Conservation (phyloP, 208 protist genomes). For the Vickermania spadyakhi region DNA sequence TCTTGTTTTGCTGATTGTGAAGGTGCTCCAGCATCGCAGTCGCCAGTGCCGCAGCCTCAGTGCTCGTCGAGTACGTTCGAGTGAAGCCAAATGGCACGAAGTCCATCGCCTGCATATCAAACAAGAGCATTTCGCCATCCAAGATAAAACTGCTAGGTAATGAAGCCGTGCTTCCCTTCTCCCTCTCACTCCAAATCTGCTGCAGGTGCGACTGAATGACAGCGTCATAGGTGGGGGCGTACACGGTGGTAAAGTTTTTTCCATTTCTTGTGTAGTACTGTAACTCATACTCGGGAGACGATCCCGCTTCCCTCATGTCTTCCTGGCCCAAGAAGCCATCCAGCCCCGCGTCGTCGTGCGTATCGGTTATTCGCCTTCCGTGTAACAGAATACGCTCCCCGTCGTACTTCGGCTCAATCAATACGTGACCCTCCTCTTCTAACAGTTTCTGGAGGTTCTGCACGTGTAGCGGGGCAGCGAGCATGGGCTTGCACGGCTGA, state of each 20-base stretch:
- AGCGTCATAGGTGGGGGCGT: constrained; percentile 43
- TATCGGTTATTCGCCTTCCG: not conserved
- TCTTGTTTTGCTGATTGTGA: not conserved
- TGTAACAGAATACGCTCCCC: constrained; percentile 59
- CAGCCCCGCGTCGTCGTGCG: not conserved
- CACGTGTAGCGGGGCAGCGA: constrained; percentile 20
- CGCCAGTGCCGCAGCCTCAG: not conserved
- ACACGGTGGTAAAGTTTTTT: constrained; percentile 53
- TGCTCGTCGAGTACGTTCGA: constrained; percentile 19
- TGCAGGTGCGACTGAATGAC: constrained; percentile 2
- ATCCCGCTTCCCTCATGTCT: too few species aligned
- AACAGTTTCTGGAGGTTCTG: constrained; percentile 31
- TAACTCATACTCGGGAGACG: too few species aligned
- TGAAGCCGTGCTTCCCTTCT: not conserved
- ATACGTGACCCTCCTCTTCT: constrained; percentile 4
- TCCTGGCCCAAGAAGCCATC: too few species aligned
- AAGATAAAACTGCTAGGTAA: constrained; percentile 36
- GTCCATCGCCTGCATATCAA: constrained; percentile 10
- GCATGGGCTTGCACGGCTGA: constrained; percentile 43
- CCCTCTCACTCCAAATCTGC: not conserved
- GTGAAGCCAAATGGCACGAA: constrained; percentile 50
- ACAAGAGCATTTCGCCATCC: constrained; percentile 67
- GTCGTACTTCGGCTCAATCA: constrained; percentile 67
- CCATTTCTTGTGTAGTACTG: constrained; percentile 49
- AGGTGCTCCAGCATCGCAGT: not conserved